Base-by-base conservation (phyloP, 2,329 filamentous ascomycete species). In the Alternaria dauci region DNA sequence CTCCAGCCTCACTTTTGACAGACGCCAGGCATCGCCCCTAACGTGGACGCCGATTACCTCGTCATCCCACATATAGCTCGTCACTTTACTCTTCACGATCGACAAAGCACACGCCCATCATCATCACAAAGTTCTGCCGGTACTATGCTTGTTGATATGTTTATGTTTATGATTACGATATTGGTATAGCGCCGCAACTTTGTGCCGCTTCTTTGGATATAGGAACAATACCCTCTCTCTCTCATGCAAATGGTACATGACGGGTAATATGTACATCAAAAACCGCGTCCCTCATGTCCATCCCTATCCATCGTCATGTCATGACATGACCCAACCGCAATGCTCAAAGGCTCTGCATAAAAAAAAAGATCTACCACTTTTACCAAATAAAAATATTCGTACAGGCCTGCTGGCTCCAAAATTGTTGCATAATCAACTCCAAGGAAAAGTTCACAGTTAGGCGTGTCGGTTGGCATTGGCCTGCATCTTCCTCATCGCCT, bases 401-500 rank as follows among this genome's bases (percentile, higher is more conserved):
- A 25, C 39, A 20, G 11, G 39, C 39, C 39, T 12, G 20, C 20
- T 20, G 39, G 39, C 39, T 25, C 20, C 39, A 25, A 42, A 42
- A 42, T 20, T 25, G 20, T 42, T 11, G 39, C 39, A 4, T 16
- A 12, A 25, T 16, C 39, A 25, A 34, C 28, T 30, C 28, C 28
- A 12, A n/a, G 16, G 6, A 47, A 5, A 30, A 32, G 5, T 14
- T 14, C 20, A 36, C 46, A 36, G 14, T 55, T 63, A 73, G 61
- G 72, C 58, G 34, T 69, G 67, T 43, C 73, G 77, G 63, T 85
- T 86, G 0, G 85, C 86, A 50, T 80, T 78, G 14, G 84, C 83
- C 75, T 97, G 93, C 89, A 97, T 91, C 76, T 85, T 89, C 64
- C 91, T 85, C 86, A 97, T 85, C 1, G 90, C 91, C 65, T 94